Conservation (phyloP, 805 yeast species). For the Brettanomyces custersianus region DNA sequence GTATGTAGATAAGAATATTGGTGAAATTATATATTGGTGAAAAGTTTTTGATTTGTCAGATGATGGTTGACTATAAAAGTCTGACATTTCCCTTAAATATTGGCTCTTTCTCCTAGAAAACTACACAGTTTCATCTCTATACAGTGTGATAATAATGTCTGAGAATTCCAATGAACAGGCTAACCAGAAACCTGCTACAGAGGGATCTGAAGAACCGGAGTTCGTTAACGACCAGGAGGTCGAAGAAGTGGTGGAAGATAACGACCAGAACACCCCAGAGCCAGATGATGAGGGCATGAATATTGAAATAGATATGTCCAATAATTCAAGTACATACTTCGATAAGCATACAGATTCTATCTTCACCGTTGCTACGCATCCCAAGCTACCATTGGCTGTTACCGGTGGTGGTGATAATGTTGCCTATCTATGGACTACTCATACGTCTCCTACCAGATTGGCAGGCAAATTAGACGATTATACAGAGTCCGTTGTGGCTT, state of each 20-base stretch:
- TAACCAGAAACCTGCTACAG: too few species aligned
- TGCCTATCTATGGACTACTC: constrained; percentile 89
- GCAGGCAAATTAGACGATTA: constrained; percentile 74
- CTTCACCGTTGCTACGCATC: constrained; percentile 75
- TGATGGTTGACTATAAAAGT: too few species aligned
- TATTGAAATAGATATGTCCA: constrained; percentile 77
- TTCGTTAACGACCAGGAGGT: constrained; percentile 22
- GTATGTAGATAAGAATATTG: too few species aligned
- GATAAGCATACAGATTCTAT: constrained; percentile 87
- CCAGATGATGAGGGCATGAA: constrained; percentile 39
- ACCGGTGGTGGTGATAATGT: constrained; percentile 93
- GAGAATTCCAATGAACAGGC: too few species aligned
- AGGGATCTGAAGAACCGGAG: constrained; percentile 13
- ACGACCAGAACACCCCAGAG: constrained; percentile 31
- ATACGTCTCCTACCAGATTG: constrained; percentile 71
- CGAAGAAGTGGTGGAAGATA: constrained; percentile 25
- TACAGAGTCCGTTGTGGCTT: constrained; percentile 79
- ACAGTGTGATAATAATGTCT: too few species aligned
- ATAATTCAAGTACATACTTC: constrained; percentile 83
- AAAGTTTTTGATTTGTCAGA: too few species aligned
- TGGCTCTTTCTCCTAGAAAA: too few species aligned
- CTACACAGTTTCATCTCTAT: too few species aligned
- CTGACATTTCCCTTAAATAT: too few species aligned
- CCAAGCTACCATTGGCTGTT: constrained; percentile 74
- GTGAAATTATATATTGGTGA: too few species aligned